Conservation (phyloP, 2,329 filamentous ascomycete genomes). For the Microthyrium microscopicum region DNA sequence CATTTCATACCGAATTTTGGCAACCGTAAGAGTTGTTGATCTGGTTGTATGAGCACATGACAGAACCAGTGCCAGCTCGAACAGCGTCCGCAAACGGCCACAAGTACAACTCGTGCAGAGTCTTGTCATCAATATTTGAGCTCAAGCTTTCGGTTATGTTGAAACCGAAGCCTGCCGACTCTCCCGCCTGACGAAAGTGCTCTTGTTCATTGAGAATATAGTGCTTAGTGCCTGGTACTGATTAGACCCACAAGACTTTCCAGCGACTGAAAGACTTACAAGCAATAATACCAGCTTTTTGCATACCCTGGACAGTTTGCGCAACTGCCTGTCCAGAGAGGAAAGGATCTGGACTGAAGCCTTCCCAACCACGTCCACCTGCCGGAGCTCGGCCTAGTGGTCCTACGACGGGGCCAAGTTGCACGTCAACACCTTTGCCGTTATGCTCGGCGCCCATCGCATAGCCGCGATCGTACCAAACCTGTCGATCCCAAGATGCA, state of each 20-base stretch:
- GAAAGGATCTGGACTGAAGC: conserved; percentile 56
- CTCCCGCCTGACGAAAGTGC: conserved; percentile 47
- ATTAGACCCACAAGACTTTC: conserved; percentile 29
- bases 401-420: conserved; percentile 62
- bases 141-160: conserved; percentile 46
- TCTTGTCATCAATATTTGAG: conserved; percentile 46
- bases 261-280: conserved; percentile 51
- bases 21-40: conserved; percentile 68
- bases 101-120: conserved; percentile 46
- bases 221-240: conserved; percentile 36
- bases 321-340: conserved; percentile 57
- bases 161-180: conserved; percentile 41
- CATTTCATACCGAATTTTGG: conserved; percentile 68
- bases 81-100: conserved; percentile 39
- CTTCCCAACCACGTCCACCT: conserved; percentile 58
- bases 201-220: conserved; percentile 59
- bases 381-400: conserved; percentile 52
- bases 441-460: conserved; percentile 63
- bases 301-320: conserved; percentile 62
- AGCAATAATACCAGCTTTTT: conserved; percentile 66
- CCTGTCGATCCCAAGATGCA: conserved; percentile 61
- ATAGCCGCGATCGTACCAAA: conserved; percentile 51
- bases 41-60: conserved; percentile 54
- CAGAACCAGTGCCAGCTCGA: conserved; percentile 30
- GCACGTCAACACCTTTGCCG: conserved; percentile 58